Conservation (phyloP, 306 rosid species). For the Macrotyloma uniflorum region DNA sequence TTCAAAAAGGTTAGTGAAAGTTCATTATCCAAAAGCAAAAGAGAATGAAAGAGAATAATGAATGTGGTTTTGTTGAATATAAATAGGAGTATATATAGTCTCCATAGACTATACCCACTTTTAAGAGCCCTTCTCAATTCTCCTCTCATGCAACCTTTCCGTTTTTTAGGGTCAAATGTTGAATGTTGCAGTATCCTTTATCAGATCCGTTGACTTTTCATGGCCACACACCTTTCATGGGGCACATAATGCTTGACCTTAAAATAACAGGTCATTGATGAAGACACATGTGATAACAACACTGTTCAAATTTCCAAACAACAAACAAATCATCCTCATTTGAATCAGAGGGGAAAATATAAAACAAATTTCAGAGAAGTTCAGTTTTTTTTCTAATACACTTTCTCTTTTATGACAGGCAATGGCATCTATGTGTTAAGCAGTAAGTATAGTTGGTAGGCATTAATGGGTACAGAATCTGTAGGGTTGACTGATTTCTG, state of each 20-base stretch:
- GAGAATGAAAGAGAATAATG: no score
- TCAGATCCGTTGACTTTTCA: constrained; percentile 30
- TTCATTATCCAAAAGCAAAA: no score
- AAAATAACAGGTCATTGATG: not conserved
- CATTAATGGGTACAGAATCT: not conserved
- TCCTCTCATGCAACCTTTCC: constrained; percentile 25
- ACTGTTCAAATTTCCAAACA: not conserved
- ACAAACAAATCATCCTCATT: not conserved
- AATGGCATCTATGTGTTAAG: no score
- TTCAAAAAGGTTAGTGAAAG: no score
- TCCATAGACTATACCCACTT: not conserved
- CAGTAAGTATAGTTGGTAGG: no score
- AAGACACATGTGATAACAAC: not conserved
- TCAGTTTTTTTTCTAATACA: no score
- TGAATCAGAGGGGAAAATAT: not conserved
- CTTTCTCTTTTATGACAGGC: no score
- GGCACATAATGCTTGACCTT: not conserved
- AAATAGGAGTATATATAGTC: not conserved
- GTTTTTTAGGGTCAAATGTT: constrained; percentile 18
- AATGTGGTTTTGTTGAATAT: not conserved
- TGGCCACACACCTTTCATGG: not conserved
- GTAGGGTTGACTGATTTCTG: not conserved
- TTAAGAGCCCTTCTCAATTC: not conserved
- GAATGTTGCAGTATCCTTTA: not conserved
- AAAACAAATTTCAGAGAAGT: no score